Evolutionary conservation across 2,329 filamentous ascomycete species (phyloP), one percentile per base, ranked within the genome.

Genomic region (Ceratocystis ficicola): DNA sequence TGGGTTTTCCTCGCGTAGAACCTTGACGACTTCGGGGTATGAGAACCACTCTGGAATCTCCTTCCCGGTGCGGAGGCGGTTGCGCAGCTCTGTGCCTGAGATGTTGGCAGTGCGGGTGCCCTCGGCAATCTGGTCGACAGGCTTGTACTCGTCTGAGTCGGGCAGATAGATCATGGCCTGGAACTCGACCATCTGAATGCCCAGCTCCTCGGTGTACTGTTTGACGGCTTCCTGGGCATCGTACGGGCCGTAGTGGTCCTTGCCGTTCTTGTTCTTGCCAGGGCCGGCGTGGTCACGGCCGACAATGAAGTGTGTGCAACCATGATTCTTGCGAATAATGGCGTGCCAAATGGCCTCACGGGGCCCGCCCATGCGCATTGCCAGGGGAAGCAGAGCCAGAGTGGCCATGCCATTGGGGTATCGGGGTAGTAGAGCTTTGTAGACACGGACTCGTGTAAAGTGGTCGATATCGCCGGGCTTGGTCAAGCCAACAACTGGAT

Each of bases 341-440:
- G 94, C 94, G 82, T 99, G 94, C 94, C 94, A 99, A 79, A 99
- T 91, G 71, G 94, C 94, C 81, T 99, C 94, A 71, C 94, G 90
- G 69, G 94, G 94, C 72, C 94, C 94, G 74, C 91, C 94, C 94
- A 99, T 99, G 75, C 94, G 89, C 94, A 99, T 99, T 73, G 94
- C 94, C 70, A 99, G 83, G 67, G 92, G 92, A 65, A 99, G 84
- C 52, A 99, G 89, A 77, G 91, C 93, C 70, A 99, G 85, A 48
- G 95, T 91, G 68, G 94, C 94, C 94, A 99, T 99, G 73, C 94
- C 94, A 77, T 97, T 99, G 77, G 94, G 94, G 80, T 99, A 99
- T 74, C 94, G 86, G 71, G 93, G 90, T 70, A 99, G 84, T 65
- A 99, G 86, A 55, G 94, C 93, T 83, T 97, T 90, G 85, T 99